These are phyloP conservation scores for Boletus sp. DNA, from an alignment of 768 basidiomycete species.

Conservation along the genomic window DNA sequence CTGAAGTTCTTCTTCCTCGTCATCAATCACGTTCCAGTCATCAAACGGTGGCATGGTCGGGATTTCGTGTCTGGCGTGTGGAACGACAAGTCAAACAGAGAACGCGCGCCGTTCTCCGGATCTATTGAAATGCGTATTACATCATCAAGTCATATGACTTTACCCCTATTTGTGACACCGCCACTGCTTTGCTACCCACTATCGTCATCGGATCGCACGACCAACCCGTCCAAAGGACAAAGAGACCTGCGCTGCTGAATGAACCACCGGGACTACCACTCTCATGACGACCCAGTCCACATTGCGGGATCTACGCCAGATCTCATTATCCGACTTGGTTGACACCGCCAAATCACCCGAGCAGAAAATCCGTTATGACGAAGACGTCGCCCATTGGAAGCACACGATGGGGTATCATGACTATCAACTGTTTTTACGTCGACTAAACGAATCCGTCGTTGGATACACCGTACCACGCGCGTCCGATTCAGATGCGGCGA, in stretches of 20 bases:
- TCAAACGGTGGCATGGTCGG: constrained; percentile 62
- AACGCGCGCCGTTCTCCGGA: background rate
- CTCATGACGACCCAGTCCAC: constrained; percentile 14
- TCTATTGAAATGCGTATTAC: constrained; percentile 23
- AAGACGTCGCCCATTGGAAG: constrained; percentile 73
- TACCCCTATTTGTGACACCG: constrained; percentile 1
- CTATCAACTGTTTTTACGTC: constrained; percentile 70
- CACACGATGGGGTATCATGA: constrained; percentile 66
- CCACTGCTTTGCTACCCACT: background rate
- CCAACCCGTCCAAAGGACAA: background rate
- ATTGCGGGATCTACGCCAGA: constrained; percentile 31
- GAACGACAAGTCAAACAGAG: constrained; percentile 1
- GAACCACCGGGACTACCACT: background rate
- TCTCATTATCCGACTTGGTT: constrained; percentile 24
- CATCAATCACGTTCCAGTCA: constrained; percentile 76
- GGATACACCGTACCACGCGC: constrained; percentile 52
- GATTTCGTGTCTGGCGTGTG: background rate
- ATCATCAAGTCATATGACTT: constrained; percentile 21
- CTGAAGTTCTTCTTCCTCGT: constrained; percentile 84
- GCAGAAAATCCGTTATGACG: constrained; percentile 66
- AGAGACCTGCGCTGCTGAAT: background rate
- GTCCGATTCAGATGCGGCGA: background rate
- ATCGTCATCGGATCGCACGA: background rate
- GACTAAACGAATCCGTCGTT: constrained; percentile 75
- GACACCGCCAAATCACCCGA: constrained; percentile 32